phyloP scores from a whole-genome alignment of 495 filamentous ascomycete genomes.

The Hypoxylon lienhwacheense region DNA sequence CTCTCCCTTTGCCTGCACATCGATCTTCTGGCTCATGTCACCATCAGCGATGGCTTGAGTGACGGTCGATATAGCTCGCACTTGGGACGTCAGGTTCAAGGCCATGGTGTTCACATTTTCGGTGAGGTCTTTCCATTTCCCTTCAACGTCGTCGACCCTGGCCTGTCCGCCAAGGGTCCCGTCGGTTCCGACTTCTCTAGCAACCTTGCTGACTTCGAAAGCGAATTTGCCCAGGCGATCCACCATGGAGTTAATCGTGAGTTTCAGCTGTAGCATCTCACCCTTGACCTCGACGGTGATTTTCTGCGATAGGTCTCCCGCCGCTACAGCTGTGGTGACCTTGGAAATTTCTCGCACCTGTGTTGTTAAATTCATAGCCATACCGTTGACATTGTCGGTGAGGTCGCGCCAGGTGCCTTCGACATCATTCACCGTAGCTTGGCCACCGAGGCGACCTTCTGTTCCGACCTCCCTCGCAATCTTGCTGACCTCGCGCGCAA shows the following conservation, averaged over 20 bases:
- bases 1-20: conserved; percentile 93
- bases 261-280: conserved; percentile 93
- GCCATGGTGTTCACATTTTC: conserved; percentile 97
- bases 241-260: conserved; percentile 99
- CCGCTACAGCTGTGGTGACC: conserved; percentile 95
- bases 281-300: conserved; percentile 95
- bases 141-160: conserved; percentile 95
- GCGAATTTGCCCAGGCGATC: conserved; percentile 96
- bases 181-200: conserved; percentile 96
- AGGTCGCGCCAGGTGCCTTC: conserved; percentile 97
- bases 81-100: conserved; percentile 83
- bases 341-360: conserved; percentile 98
- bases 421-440: conserved; percentile 95
- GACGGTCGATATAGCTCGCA: conserved; percentile 94
- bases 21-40: conserved; percentile 94
- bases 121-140: conserved; percentile 98
- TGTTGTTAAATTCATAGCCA: conserved; percentile 98
- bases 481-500: conserved; percentile 96
- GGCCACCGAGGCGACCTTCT: conserved; percentile 91
- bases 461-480: conserved; percentile 97
- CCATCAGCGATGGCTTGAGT: conserved; percentile 93
- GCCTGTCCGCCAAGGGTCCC: conserved; percentile 95
- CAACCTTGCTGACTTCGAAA: conserved; percentile 98
- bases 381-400: conserved; percentile 97
- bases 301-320: conserved; percentile 92